Percentiles rank a stretch among this genome's conserved stretches.
These are phyloP conservation scores for Bacidia gigantensis DNA, from an alignment of 495 filamentous ascomycete species.

Conservation along the genomic window DNA sequence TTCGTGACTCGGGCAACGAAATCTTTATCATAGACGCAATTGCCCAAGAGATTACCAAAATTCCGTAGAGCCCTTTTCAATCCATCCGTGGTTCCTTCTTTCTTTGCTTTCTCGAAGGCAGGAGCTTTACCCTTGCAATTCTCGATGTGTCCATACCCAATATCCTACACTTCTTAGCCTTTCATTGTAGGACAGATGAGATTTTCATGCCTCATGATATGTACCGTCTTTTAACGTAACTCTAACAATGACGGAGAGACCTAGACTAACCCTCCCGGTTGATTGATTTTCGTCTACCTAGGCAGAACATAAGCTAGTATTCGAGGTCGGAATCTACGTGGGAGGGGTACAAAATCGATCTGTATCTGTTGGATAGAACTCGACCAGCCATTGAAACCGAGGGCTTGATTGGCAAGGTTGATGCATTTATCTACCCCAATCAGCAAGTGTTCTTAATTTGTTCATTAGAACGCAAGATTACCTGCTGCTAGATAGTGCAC, in stretches of 20 bases:
- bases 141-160: conserved; percentile 90
- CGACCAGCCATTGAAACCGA: conserved; percentile 98
- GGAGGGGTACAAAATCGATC: conserved; percentile 64
- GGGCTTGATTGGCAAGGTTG: conserved; percentile 90
- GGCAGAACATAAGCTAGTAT: not conserved
- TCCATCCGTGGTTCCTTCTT: conserved; percentile 90
- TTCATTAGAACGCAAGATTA: not conserved
- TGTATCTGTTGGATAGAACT: conserved; percentile 76
- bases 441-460: not conserved
- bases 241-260: conserved; percentile 74
- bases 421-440: conserved; percentile 79
- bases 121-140: conserved; percentile 89
- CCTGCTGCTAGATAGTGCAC: conserved; percentile 59
- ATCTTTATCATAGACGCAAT: conserved; percentile 94
- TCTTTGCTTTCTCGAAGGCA: conserved; percentile 95
- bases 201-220: conserved; percentile 56
- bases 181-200: not conserved
- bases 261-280: conserved; percentile 61
- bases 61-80: conserved; percentile 79
- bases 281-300: conserved; percentile 50
- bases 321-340: not conserved
- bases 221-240: conserved; percentile 85
- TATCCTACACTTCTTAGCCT: conserved; percentile 41
- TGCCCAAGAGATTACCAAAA: conserved; percentile 92
- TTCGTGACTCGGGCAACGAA: conserved; percentile 75